phyloP scores from a whole-genome alignment of 2,329 filamentous ascomycete genomes.

The Phialophora chinensis region DNA sequence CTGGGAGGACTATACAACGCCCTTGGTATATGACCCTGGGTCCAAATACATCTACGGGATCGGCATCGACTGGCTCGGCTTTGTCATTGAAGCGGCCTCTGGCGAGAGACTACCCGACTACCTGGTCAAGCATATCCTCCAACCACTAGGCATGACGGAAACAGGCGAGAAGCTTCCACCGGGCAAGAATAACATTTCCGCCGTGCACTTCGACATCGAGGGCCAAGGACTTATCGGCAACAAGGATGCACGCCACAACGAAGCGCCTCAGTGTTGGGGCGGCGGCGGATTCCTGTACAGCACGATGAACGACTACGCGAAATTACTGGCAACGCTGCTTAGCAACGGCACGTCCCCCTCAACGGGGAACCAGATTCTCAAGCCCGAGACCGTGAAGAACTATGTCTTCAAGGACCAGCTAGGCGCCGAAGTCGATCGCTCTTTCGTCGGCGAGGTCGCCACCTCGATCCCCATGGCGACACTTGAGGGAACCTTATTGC shows the following conservation, averaged over 20 bases:
- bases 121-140: conserved; percentile 54
- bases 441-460: conserved; percentile 23
- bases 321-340: conserved; percentile 31
- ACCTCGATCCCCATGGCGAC: conserved; percentile 21
- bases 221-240: conserved; percentile 18
- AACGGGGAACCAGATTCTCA: conserved; percentile 31
- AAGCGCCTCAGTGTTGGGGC: conserved; percentile 17
- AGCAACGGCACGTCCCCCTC: conserved; percentile 33
- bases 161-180: conserved; percentile 7
- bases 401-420: conserved; percentile 36
- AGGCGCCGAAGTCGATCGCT: conserved; percentile 21
- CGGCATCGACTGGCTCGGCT: conserved; percentile 58
- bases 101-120: conserved; percentile 53
- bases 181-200: conserved; percentile 61
- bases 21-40: conserved; percentile 32
- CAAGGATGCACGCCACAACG: conserved; percentile 12
- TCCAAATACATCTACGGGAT: conserved; percentile 39
- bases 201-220: conserved; percentile 90
- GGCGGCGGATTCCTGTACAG: conserved; percentile 33
- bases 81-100: conserved; percentile 54
- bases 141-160: conserved; percentile 50
- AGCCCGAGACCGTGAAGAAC: conserved; percentile 29
- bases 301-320: conserved; percentile 36
- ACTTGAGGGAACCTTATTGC: conserved; percentile 26
- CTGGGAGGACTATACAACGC: conserved; percentile 29